phyloP scores from a whole-genome alignment of 2,329 filamentous ascomycete genomes.

The Cryoendolithus antarcticus region DNA sequence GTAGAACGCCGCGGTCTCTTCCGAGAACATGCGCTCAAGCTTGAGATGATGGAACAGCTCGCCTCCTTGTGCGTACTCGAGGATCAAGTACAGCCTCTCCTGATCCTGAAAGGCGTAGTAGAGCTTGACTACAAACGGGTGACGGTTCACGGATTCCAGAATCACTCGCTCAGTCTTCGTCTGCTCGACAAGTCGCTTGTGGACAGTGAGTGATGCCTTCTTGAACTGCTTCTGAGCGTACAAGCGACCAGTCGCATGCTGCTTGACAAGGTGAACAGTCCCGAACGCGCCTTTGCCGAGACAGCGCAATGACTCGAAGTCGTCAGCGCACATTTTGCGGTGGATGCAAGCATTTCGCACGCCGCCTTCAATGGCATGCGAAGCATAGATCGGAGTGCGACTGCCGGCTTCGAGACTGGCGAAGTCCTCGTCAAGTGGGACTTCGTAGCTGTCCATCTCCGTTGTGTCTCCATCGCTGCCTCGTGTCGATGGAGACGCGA shows the following conservation, averaged over 20 bases:
- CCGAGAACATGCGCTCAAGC: constrained; percentile 88
- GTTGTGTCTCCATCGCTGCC: constrained; percentile 56
- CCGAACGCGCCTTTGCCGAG: constrained; percentile 94
- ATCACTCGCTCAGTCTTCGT: constrained; percentile 95
- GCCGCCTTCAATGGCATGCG: constrained; percentile 39
- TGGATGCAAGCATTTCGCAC: constrained; percentile 18
- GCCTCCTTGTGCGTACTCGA: constrained; percentile 94
- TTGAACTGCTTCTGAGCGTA: constrained; percentile 98
- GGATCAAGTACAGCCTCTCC: constrained; percentile 91
- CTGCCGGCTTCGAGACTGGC: constrained; percentile 48
- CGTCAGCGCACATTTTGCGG: constrained; percentile 80
- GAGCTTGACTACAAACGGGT: constrained; percentile 95
- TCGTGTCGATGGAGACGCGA: constrained; percentile 35
- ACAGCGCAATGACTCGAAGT: constrained; percentile 84
- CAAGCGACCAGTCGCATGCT: constrained; percentile 71
- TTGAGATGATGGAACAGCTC: constrained; percentile 93
- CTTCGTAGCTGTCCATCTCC: constrained; percentile 72
- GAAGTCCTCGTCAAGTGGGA: constrained; percentile 75
- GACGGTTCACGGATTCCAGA: constrained; percentile 86
- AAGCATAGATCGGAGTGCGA: constrained; percentile 23
- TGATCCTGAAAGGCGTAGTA: constrained; percentile 98
- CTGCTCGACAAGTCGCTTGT: constrained; percentile 92
- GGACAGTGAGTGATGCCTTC: constrained; percentile 87
- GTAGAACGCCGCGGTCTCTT: constrained; percentile 85
- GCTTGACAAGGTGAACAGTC: constrained; percentile 86